A percentile compares a stretch with the other conserved stretches of the same genome.
These are phyloP conservation scores for Salix koriyanagi DNA, from an alignment of 345 rosid genomes.

Conservation along the genomic window DNA sequence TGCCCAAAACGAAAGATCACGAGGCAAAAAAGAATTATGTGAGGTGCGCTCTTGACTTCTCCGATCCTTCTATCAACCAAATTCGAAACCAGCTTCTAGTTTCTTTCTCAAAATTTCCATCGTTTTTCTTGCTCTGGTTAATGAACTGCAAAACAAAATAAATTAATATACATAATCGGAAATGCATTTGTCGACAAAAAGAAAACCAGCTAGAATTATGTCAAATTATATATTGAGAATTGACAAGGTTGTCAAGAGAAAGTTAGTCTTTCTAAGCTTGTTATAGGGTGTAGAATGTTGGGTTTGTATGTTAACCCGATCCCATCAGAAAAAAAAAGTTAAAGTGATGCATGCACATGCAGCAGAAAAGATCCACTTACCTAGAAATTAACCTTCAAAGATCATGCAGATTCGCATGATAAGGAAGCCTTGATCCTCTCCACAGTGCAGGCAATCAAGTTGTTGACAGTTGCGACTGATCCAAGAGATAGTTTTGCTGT, in stretches of 20 bases:
- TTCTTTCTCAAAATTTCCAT: conserved; percentile 1
- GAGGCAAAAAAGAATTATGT: conserved; percentile 35
- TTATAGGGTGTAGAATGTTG: no score
- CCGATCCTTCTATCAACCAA: conserved; percentile 27
- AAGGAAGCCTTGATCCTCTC: conserved; percentile 66
- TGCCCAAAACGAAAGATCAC: conserved; percentile 1
- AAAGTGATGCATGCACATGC: no score
- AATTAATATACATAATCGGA: no score
- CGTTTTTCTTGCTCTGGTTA: conserved; percentile 21
- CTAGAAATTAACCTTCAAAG: neutral
- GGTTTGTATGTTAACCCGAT: no score
- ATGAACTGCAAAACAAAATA: conserved; percentile 22
- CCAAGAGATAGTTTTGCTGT: conserved; percentile 76
- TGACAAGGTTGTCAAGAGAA: no score
- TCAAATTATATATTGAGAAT: no score
- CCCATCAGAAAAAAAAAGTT: no score
- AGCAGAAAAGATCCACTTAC: neutral
- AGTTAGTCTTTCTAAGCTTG: no score
- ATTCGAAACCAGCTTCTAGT: conserved; percentile 4
- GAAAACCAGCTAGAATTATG: no score
- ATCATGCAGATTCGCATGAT: conserved; percentile 34
- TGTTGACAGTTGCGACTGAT: conserved; percentile 74
- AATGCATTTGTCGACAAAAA: no score
- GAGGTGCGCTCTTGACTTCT: conserved; percentile 98
- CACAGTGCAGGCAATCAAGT: conserved; percentile 70